Base-by-base conservation (phyloP, 306 rosid genomes). In the Acacia confusa region DNA sequence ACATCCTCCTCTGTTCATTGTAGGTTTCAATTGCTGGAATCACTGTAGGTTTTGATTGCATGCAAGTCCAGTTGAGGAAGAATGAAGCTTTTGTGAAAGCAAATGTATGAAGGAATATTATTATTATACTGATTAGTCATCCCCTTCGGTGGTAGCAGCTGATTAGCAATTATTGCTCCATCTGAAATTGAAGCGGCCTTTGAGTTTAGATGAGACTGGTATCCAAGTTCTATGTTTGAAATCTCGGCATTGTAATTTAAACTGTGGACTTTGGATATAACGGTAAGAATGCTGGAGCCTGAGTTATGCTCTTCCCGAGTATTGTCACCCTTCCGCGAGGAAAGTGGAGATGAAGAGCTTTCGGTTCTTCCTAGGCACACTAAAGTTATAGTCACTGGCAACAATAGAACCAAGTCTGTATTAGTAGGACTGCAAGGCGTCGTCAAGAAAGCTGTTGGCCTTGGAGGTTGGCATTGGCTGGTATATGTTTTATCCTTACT, bases 391-490 rank as follows among this genome's bases (percentile, higher is more conserved):
- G 94, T 91, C 73, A 91, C 94, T 65, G 94, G 94, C 64, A 91
- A 91, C 73, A 91, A 91, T 53, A 84, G 94, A 81, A 91, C 94
- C 1, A 91, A 91, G 85, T 91, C 94, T 19, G 92, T 91, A 13
- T 82, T 91, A 87, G 89, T 91, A 79, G 94, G 94, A 53, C 88
- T 91, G 78, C 94, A 91, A 82, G 94, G 94, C 41, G 94, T 91
- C 70, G 94, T 91, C 71, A 91, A 91, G 88, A 91, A 91, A 78
- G 94, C 92, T 82, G 94, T 91, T 45, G 94, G 94, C 16, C 89
- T 91, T 40, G 94, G 94, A 68, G 94, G 94, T 16, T 91, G 94
- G 94, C 94, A 91, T 74, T 91, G 94, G 94, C 94, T 91, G 94
- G 94, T 91, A 91, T 30, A 61, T 58, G 9, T 55, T 53, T 58